Evolutionary conservation across 2,329 filamentous ascomycete species (phyloP), one percentile per base, ranked within the genome.

Genomic region (Penicillium sp.): DNA sequence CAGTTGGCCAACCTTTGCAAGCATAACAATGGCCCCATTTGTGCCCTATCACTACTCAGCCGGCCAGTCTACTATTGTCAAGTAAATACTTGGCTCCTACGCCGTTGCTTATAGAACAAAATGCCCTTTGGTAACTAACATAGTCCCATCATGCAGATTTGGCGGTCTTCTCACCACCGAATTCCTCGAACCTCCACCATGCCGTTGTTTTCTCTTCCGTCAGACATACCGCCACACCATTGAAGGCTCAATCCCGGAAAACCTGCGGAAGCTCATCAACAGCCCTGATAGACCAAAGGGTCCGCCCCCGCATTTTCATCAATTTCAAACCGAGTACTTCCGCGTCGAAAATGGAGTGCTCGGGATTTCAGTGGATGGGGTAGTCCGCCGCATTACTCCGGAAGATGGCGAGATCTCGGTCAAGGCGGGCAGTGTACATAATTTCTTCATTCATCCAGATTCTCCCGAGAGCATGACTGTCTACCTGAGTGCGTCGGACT

Each of bases 301-400:
- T 13, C 56, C 59, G 2, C 54, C 59, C 3, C 47, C 46, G 6
- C 59, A 61, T 32, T 57, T 61, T 7, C 59, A 61, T 25, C 59
- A 49, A 38, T 61, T 41, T 32, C 59, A 61, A 32, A 55, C 47
- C 3, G 59, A 61, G 37, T 60, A 58, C 40, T 61, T 61, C 47
- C 46, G 38, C 15, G 59, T 61, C 13, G 59, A 58, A 25, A 13
- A 42, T 10, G 59, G 57, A 2, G 35, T 60, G 2, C 27, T 52
- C 16, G 54, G 42, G 0, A 39, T 57, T 15, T 31, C 56, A 10
- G 49, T 60, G 4, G 38, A 60, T n/a, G 59, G 59, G 1, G 32
- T 34, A 6, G 21, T 40, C 3, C 32, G 21, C 10, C 46, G 23
- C 13, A n/a, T 55, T 15, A 60, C 59, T 2, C 42, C 56, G 2